Percentiles rank a stretch among this genome's conserved stretches.
Conservation (phyloP, 139 green algal genomes). For the Nannochloris sp. region DNA sequence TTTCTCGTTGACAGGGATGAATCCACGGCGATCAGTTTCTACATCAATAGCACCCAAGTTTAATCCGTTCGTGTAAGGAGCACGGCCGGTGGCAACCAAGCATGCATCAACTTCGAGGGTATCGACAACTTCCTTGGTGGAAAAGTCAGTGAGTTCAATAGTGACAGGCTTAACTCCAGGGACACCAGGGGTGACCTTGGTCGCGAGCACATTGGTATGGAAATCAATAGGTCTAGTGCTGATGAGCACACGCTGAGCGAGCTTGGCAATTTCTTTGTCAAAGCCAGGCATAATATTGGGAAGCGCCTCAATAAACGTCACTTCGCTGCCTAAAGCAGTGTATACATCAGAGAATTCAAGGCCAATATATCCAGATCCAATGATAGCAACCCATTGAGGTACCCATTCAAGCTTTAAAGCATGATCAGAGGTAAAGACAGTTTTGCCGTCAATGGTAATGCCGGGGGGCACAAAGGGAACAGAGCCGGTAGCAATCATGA, state of each 20-base stretch:
- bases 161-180: constrained; percentile 88
- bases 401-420: constrained; percentile 98
- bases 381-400: constrained; percentile 97
- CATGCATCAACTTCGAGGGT: constrained; percentile 87
- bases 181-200: constrained; percentile 74
- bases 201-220: constrained; percentile 82
- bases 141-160: constrained; percentile 98
- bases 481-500: constrained; percentile 97
- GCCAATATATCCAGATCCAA: constrained; percentile 97
- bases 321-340: constrained; percentile 88
- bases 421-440: constrained; percentile 97
- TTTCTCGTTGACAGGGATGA: constrained; percentile 90
- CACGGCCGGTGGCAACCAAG: constrained; percentile 90
- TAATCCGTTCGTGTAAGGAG: constrained; percentile 82
- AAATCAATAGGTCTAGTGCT: constrained; percentile 90
- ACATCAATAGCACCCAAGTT: constrained; percentile 68
- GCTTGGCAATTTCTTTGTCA: constrained; percentile 90
- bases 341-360: constrained; percentile 99
- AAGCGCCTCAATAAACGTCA: constrained; percentile 98
- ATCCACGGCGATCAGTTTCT: constrained; percentile 83
- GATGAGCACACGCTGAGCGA: constrained; percentile 92
- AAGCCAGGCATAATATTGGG: constrained; percentile 97
- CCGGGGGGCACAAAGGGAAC: constrained; percentile 96
- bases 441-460: constrained; percentile 98
- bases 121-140: constrained; percentile 95